These are phyloP conservation scores for Biscutella laevigata DNA, from an alignment of 441 rosid genomes.

Conservation along the genomic window DNA sequence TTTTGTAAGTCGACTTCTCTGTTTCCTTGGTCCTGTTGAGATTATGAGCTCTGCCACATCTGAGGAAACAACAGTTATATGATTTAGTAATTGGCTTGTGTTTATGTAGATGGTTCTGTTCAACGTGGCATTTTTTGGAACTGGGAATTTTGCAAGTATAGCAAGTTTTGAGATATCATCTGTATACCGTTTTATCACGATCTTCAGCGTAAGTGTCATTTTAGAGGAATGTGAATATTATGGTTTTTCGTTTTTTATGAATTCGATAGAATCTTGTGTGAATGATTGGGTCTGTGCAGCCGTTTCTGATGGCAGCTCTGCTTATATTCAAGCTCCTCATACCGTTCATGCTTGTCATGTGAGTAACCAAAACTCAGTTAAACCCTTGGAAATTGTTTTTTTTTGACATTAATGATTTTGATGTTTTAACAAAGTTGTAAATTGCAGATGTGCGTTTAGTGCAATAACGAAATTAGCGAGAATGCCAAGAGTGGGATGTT, in stretches of 20 bases:
- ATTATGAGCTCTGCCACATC: neutral
- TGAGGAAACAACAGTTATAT: neutral
- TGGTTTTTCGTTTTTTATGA: neutral
- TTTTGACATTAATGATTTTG: too few relatives aligned
- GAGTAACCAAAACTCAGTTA: too few relatives aligned
- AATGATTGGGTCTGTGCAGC: conserved; percentile 43
- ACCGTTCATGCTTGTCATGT: conserved; percentile 98
- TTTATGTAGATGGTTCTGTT: conserved; percentile 74
- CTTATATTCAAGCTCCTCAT: conserved; percentile 88
- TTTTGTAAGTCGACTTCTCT: conserved; percentile 54
- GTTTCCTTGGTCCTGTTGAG: neutral
- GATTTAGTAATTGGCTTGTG: conserved; percentile 16
- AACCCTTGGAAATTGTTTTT: too few relatives aligned
- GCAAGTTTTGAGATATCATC: conserved; percentile 99
- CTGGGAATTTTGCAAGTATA: conserved; percentile 95
- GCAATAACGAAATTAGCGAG: conserved; percentile 69
- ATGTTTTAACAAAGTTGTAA: too few relatives aligned
- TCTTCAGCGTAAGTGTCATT: conserved; percentile 97
- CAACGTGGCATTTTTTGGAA: conserved; percentile 92
- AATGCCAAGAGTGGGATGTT: conserved; percentile 82
- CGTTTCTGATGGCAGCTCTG: conserved; percentile 92
- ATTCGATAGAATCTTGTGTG: conserved; percentile 8
- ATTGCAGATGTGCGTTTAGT: conserved; percentile 82
- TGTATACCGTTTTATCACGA: conserved; percentile 83
- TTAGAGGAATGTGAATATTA: too few relatives aligned